Evolutionary conservation across 805 yeast genomes (phyloP).

Genomic region (Tetrapisispora fleetii): DNA sequence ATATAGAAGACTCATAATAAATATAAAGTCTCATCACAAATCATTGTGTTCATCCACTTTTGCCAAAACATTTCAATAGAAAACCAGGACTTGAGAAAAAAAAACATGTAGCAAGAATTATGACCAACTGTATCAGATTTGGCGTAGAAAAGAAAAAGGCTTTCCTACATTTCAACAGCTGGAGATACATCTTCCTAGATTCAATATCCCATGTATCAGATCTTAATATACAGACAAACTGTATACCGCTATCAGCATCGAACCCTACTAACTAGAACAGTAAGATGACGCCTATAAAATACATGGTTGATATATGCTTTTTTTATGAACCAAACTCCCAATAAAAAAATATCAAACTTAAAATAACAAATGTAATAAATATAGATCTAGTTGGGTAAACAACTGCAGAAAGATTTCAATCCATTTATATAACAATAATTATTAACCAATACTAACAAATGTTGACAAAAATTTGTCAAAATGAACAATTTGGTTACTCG

Average conservation of each 20-base stretch:
- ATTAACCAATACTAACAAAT: too few species aligned
- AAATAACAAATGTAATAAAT: not conserved
- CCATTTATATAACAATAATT: too few species aligned
- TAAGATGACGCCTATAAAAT: slow-evolving; percentile 26
- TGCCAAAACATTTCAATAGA: not conserved
- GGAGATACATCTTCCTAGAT: slow-evolving; percentile 30
- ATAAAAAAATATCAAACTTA: too few species aligned
- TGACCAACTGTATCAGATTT: slow-evolving; percentile 31
- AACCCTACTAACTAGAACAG: slow-evolving; percentile 11
- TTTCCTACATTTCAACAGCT: slow-evolving; percentile 27
- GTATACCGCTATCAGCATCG: slow-evolving; percentile 18
- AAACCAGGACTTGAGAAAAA: too few species aligned
- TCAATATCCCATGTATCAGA: slow-evolving; percentile 22
- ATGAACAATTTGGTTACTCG: too few species aligned
- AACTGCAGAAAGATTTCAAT: too few species aligned
- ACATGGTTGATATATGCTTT: slow-evolving; percentile 13
- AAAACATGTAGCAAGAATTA: slow-evolving; percentile 8
- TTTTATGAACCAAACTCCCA: too few species aligned
- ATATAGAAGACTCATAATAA: not conserved
- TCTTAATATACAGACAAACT: not conserved
- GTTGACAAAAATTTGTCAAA: too few species aligned
- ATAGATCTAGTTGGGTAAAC: too few species aligned
- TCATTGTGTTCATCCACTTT: too few species aligned
- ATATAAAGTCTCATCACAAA: too few species aligned
- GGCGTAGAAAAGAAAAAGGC: slow-evolving; percentile 24